Evolutionary conservation across 2,329 filamentous ascomycete genomes (phyloP).

Genomic region (Colletotrichum sansevieriae): DNA sequence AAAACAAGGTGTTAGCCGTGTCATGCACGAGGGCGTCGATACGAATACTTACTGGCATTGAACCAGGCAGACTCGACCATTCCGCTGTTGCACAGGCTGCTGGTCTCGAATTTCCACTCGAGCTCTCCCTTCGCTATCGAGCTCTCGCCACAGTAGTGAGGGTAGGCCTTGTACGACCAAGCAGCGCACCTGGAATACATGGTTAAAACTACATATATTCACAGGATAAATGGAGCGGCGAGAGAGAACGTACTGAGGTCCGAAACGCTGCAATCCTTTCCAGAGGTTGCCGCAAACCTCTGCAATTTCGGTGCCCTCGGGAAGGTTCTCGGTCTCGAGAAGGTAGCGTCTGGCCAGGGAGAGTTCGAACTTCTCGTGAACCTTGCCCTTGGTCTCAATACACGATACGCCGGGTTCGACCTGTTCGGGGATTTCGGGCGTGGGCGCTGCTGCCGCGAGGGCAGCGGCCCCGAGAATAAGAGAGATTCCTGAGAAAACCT

Average conservation of each 20-base stretch:
- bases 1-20: no score
- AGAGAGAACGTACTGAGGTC: neutral
- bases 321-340: neutral
- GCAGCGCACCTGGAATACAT: neutral
- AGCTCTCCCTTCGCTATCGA: neutral
- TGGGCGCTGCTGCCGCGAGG: no score
- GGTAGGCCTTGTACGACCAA: neutral
- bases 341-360: no score
- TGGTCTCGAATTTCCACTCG: neutral
- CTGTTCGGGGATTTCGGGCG: no score
- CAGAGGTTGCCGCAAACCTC: neutral
- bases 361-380: neutral
- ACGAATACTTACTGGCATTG: neutral
- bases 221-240: neutral
- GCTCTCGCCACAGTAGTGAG: neutral
- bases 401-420: no score
- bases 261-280: neutral
- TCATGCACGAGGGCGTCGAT: no score
- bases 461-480: no score
- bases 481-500: no score
- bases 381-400: neutral
- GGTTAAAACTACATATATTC: neutral
- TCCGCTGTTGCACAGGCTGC: neutral
- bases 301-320: neutral
- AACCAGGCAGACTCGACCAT: conserved; percentile 3